Evolutionary conservation across 169 alveolate genomes (phyloP), one percentile per base, ranked within the genome.

Genomic region (Cryptosporidium viatorum): DNA sequence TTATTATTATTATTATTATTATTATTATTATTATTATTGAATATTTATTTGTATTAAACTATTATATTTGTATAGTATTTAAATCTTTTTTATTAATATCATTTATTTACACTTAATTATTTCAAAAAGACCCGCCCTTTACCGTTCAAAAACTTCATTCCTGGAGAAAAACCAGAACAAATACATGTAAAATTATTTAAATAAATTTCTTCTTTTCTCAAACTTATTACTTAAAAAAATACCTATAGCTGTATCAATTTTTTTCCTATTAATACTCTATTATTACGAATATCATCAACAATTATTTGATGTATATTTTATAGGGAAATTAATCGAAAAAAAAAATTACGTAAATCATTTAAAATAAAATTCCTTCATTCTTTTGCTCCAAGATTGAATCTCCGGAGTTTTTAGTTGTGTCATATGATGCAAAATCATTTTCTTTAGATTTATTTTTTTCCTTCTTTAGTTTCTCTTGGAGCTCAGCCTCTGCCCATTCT

Each of bases 401-500:
- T 0, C 37, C 59, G 3, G 43, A 3, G 10, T 14, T 37, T 14
- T 35, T 73, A 8, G 12, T 59, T 16, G 60, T 55, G 39, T 37
- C 51, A 33, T 59, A 23, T 55, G 37, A 23, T 1, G 37, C 9
- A 23, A 12, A 55, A 26, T 23, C 39, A 7, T 18, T 31, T 16
- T 65, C 71, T 29, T 37, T 31, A 14, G 71, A 33, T 3, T 65
- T 65, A 12, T 33, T 16, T 29, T 60, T 48, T 51, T 80, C 75
- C 37, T 9, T 26, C 41, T 29, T 59, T 10, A 62, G 60, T 41
- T 80, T 65, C 35, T 65, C 89, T 60, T 48, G 37, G 9, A 80
- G n/a, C 39, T 80, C 89, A 26, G 89, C 89, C 16, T 80, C 89
- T 8, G 89, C 89, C 89, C 89, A 80, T 37, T 80, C 89, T 26